Percentiles rank a stretch among this genome's conserved stretches.
phyloP scores from a whole-genome alignment of 345 rosid genomes.

The Gynandropsis gynandra region DNA sequence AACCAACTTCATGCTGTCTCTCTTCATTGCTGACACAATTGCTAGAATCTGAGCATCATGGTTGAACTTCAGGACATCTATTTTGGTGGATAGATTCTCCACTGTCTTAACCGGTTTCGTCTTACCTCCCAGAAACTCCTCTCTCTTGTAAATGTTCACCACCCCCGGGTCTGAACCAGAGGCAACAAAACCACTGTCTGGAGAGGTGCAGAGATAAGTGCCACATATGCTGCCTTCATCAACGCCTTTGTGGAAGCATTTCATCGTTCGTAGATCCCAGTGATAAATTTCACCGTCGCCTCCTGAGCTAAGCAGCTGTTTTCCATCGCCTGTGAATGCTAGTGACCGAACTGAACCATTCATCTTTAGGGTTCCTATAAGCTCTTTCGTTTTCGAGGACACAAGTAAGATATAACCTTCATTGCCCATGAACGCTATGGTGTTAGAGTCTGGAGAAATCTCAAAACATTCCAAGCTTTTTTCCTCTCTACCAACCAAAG shows the following conservation, averaged over 20 bases:
- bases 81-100: slow-evolving; percentile 72
- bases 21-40: slow-evolving; percentile 65
- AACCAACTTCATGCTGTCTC: slow-evolving; percentile 63
- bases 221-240: slow-evolving; percentile 86
- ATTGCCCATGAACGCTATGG: slow-evolving; percentile 75
- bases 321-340: slow-evolving; percentile 65
- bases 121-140: slow-evolving; percentile 73
- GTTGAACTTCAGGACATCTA: slow-evolving; percentile 76
- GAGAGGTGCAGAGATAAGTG: slow-evolving; percentile 60
- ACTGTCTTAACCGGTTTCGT: slow-evolving; percentile 66
- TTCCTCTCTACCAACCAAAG: slow-evolving; percentile 92
- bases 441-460: slow-evolving; percentile 72
- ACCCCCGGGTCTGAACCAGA: slow-evolving; percentile 85
- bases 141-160: slow-evolving; percentile 77
- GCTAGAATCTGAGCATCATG: slow-evolving; percentile 80
- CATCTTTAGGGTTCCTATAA: slow-evolving; percentile 85
- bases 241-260: slow-evolving; percentile 69
- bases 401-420: slow-evolving; percentile 85
- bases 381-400: slow-evolving; percentile 71
- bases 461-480: slow-evolving; percentile 90
- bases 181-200: slow-evolving; percentile 54
- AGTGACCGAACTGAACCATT: slow-evolving; percentile 73
- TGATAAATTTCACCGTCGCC: slow-evolving; percentile 88
- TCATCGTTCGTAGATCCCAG: slow-evolving; percentile 86
- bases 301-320: slow-evolving; percentile 68